Evolutionary conservation across 1,139 yeast species (phyloP), one percentile per base, ranked within the genome.

Genomic region (Taphrina pruni): DNA sequence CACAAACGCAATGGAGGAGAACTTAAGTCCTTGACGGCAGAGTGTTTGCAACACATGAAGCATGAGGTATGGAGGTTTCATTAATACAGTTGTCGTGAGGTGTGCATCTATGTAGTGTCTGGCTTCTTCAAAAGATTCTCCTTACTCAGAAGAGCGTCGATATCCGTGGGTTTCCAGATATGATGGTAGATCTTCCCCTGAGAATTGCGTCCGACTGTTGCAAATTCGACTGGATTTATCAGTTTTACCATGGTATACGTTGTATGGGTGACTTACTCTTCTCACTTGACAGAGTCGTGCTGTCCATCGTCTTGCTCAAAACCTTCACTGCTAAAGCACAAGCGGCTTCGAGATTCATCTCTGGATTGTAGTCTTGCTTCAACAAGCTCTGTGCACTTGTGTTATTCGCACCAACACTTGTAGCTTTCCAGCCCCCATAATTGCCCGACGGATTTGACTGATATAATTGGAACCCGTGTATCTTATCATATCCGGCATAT

Each of bases 371-470:
- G 76, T 95, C 99, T 81, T 93, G 96, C 80, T 94, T 95, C 77
- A 95, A 84, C 73, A 95, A 82, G 0, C 99, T 93, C 81, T 95
- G 99, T 1, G 98, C 97, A 57, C 97, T 93, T 5, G 97, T 87
- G 73, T 91, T 93, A 80, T 94, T 95, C 70, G 98, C 97, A 54
- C 99, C 99, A 72, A 94, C 94, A 75, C 93, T 86, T 55, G 97
- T 93, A 58, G 99, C 99, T 79, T 90, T 92, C 99, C 99, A 95
- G 38, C 99, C 99, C 50, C 96, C 87, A 78, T 92, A 95, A 80
- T 95, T 95, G 48, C 99, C 99, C 0, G 97, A 89, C 14, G 99
- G 99, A 78, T 95, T 94, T 26, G 97, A 89, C 21, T 97, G 93
- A 80, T 89, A 95, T 74, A 95, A 83, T 80, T 95, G 99, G 82